Evolutionary conservation across 2,329 filamentous ascomycete genomes (phyloP), one percentile per base, ranked within the genome.

Genomic region (Aspergillus fumigatiaffinis): DNA sequence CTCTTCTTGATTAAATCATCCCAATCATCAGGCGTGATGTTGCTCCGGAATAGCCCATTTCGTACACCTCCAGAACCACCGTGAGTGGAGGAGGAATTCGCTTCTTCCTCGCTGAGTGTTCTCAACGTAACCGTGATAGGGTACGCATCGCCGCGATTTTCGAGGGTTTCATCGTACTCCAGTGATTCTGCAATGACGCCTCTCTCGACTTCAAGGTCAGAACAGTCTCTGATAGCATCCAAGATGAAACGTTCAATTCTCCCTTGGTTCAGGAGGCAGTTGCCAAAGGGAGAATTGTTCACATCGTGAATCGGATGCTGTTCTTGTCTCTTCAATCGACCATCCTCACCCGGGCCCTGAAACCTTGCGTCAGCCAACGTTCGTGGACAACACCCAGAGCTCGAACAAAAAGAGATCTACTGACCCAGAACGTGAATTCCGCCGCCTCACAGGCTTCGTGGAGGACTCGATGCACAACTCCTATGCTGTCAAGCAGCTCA

Each of bases 211-310:
- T 67, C 66, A 46, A 86, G 80, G 14, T 80, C 78, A 5, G 79
- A 81, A 63, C 82, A 72, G 53, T 81, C 75, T 61, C 80, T 78
- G 53, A 88, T 82, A 42, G 82, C 79, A 60, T 88, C 85, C 0
- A 87, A 76, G 64, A 89, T 87, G 68, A 86, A 87, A 0, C 81
- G 78, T 66, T 91, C 88, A 59, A 90, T 84, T 1, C 87, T 82
- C 2, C 87, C 88, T 72, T 91, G 88, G 63, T 90, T 86, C 49
- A 91, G 70, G 9, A 88, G 84, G 2, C 84, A 80, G 67, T 90
- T 82, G 50, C 84, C 29, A n/a, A 54, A 54, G 12, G 57, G 83
- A 60, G 88, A 89, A 1, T 83, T 78, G 5, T 81, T 85, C 42
- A 89, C 73, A 0, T 84, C 85, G 0, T 82, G 79, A 47, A 85